Evolutionary conservation across 164 flowering plant species (phyloP).

Genomic region (Tinospora cordifolia): DNA sequence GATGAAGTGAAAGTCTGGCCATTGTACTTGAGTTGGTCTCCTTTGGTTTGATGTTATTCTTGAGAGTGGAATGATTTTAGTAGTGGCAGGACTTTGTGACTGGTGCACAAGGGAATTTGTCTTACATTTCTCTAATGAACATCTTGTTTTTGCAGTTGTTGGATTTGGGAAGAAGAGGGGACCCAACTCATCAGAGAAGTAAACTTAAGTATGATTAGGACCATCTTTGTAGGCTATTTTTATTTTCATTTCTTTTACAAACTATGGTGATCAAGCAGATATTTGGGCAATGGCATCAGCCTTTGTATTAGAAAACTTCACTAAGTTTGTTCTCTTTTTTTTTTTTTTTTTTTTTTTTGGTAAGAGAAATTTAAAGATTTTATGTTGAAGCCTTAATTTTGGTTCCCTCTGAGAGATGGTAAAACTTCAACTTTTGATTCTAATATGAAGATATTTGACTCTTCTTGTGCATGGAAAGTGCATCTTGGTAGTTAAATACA

Average conservation of each 20-base stretch:
- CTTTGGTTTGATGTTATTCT: neutral
- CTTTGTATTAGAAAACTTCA: neutral
- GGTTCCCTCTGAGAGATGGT: too few species aligned
- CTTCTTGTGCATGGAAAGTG: too few species aligned
- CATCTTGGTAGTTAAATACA: too few species aligned
- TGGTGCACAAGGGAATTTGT: neutral
- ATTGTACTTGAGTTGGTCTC: too few species aligned
- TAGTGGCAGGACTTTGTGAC: neutral
- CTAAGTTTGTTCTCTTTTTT: neutral
- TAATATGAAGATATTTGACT: too few species aligned
- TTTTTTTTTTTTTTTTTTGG: neutral
- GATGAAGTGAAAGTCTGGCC: too few species aligned
- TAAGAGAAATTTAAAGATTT: neutral
- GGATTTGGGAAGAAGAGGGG: slow-evolving; percentile 20
- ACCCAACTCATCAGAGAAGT: slow-evolving; percentile 20
- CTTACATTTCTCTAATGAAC: neutral
- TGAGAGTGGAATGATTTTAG: neutral
- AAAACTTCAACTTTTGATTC: too few species aligned
- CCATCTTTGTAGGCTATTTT: neutral
- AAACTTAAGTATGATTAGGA: neutral
- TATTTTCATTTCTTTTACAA: neutral
- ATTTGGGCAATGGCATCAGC: neutral
- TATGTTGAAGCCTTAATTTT: neutral
- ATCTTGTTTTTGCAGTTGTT: slow-evolving; percentile 12
- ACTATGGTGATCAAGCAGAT: neutral